Conservation (phyloP, 176 grass and related monocot genomes). For the Phragmites australis region DNA sequence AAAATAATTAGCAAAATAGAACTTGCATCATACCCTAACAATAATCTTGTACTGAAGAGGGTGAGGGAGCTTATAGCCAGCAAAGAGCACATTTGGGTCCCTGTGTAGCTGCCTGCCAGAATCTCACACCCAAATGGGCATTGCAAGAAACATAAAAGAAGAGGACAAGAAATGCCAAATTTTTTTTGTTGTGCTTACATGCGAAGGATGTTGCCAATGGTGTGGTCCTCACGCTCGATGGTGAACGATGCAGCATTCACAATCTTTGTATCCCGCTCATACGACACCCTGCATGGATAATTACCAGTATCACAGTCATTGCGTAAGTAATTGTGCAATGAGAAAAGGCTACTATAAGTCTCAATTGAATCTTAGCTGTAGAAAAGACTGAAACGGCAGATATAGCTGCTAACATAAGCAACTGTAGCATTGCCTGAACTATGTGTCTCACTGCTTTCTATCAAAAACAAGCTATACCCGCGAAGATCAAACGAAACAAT, state of each 20-base stretch:
- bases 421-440: neutral
- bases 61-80: slow-evolving; percentile 52
- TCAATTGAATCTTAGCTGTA: neutral
- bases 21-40: slow-evolving; percentile 34
- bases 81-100: slow-evolving; percentile 57
- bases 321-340: neutral
- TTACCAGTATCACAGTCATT: neutral
- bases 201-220: slow-evolving; percentile 51
- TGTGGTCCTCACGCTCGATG: slow-evolving; percentile 58
- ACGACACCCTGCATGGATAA: slow-evolving; percentile 39
- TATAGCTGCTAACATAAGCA: neutral
- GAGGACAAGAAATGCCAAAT: neutral
- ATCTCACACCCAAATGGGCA: neutral
- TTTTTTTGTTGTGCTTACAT: slow-evolving; percentile 33
- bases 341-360: neutral
- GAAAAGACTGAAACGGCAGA: neutral
- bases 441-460: neutral
- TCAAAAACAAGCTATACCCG: neutral
- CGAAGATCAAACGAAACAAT: neutral
- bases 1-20: neutral
- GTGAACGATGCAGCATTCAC: slow-evolving; percentile 56
- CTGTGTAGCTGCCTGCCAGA: slow-evolving; percentile 50
- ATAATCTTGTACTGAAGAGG: slow-evolving; percentile 57
- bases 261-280: slow-evolving; percentile 59
- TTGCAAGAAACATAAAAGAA: neutral